Percentiles rank a stretch among this genome's conserved stretches.
phyloP scores from a whole-genome alignment of 1,284 basidiomycete species.

The Pseudozyma hubeiensis region DNA sequence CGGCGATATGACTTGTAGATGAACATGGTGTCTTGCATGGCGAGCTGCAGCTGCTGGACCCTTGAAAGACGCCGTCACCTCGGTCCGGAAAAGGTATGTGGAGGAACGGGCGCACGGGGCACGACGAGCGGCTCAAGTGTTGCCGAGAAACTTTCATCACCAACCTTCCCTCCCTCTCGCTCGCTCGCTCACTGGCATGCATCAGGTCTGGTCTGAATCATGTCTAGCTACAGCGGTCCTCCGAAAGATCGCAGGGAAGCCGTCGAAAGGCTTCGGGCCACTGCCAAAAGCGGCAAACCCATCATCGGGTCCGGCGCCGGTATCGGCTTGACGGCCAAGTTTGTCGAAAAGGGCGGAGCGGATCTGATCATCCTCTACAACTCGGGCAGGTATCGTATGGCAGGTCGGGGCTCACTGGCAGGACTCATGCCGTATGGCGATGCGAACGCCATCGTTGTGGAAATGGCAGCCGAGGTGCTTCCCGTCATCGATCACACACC shows the following conservation, averaged over 20 bases:
- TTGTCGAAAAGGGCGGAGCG: constrained; percentile 46
- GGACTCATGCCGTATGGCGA: constrained; percentile 52
- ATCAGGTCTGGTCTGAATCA: neutral
- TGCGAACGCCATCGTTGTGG: constrained; percentile 46
- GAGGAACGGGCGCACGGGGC: constrained; percentile 17
- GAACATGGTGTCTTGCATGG: too few relatives aligned
- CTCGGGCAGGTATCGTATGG: constrained; percentile 48
- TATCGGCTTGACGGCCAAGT: constrained; percentile 46
- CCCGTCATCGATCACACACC: constrained; percentile 45
- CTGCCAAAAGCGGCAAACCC: constrained; percentile 29
- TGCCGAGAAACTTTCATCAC: neutral
- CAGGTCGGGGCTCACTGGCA: constrained; percentile 39
- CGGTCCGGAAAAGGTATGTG: constrained; percentile 2
- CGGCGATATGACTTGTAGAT: neutral
- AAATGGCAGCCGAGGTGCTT: constrained; percentile 44
- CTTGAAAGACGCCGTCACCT: constrained; percentile 9
- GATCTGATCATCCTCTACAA: constrained; percentile 52
- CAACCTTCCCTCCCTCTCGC: neutral
- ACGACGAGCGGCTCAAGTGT: neutral
- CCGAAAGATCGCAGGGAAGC: constrained; percentile 44
- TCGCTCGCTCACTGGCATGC: neutral
- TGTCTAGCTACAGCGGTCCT: constrained; percentile 25
- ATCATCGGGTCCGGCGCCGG: constrained; percentile 52
- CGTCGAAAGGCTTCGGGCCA: constrained; percentile 25
- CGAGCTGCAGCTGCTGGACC: neutral